These are phyloP conservation scores for Lactarius vividus DNA, from an alignment of 768 basidiomycete genomes.

Conservation along the genomic window DNA sequence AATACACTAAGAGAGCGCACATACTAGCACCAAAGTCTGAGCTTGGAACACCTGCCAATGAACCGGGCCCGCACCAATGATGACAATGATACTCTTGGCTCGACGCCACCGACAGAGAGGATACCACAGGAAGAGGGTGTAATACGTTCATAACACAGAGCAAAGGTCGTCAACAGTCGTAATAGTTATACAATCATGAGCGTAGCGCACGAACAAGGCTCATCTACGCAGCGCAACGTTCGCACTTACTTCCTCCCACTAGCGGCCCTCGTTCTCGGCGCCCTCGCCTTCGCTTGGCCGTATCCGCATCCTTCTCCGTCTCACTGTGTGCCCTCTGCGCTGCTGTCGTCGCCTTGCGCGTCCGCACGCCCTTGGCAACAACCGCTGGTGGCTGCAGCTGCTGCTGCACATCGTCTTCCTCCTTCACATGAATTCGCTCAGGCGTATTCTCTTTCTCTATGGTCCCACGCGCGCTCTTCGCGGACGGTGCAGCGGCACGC, in stretches of 20 bases:
- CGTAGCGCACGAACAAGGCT: neutral
- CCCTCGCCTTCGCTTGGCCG: conserved; percentile 28
- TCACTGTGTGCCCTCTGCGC: conserved; percentile 23
- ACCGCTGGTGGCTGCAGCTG: conserved; percentile 5
- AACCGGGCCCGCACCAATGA: no score
- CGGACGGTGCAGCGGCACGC: conserved; percentile 14
- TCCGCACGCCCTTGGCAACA: conserved; percentile 11
- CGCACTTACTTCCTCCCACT: conserved; percentile 16
- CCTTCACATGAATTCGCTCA: conserved; percentile 24
- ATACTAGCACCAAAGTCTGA: no score
- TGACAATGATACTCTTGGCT: no score
- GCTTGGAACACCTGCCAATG: no score
- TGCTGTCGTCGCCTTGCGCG: conserved; percentile 14
- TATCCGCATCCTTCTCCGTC: conserved; percentile 26
- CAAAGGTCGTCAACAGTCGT: conserved; percentile 3
- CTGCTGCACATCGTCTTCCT: conserved; percentile 25
- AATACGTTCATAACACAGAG: neutral
- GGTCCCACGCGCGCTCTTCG: neutral
- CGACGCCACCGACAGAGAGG: no score
- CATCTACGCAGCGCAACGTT: neutral
- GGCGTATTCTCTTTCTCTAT: conserved; percentile 39
- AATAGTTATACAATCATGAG: neutral
- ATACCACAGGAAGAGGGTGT: neutral
- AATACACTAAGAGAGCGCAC: no score
- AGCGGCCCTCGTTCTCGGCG: conserved; percentile 24